Percentiles rank a stretch among this genome's conserved stretches.
phyloP scores from a whole-genome alignment of 495 filamentous ascomycete species.

The Penicillium herquei region DNA sequence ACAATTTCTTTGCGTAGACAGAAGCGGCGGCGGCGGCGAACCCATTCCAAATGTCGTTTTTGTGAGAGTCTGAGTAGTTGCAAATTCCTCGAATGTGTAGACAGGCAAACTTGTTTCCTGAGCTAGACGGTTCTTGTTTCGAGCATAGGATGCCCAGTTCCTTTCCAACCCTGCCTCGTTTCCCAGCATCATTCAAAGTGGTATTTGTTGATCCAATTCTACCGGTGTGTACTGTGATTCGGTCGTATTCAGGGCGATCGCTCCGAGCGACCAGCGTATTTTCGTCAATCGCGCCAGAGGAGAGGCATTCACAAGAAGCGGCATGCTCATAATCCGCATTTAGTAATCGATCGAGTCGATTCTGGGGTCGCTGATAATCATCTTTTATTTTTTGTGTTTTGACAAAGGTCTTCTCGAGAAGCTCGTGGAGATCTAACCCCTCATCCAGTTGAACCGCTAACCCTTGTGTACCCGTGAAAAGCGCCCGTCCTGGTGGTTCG shows the following conservation, averaged over 20 bases:
- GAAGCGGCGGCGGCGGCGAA: conserved; percentile 1
- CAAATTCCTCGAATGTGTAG: conserved; percentile 1
- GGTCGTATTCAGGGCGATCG: not conserved
- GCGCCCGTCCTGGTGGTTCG: not conserved
- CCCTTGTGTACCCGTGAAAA: not conserved
- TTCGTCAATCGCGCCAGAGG: not conserved
- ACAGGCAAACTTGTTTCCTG: not conserved
- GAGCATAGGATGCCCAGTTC: not conserved
- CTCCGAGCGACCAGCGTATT: not conserved
- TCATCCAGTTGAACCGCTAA: not conserved
- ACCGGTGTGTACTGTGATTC: not conserved
- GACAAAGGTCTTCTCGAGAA: not conserved
- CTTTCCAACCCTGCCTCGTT: not conserved
- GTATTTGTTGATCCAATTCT: not conserved
- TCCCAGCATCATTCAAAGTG: not conserved
- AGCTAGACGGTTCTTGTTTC: not conserved
- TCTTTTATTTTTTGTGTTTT: conserved; percentile 3
- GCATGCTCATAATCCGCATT: not conserved
- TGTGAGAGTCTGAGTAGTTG: not conserved
- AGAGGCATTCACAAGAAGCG: not conserved
- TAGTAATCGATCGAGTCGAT: not conserved
- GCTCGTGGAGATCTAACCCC: not conserved
- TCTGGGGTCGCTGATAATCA: not conserved
- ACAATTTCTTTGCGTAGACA: not conserved
- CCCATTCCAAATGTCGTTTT: not conserved